Conservation (phyloP, 164 flowering plant species). For the Kalanchoe fedtschenkoi region DNA sequence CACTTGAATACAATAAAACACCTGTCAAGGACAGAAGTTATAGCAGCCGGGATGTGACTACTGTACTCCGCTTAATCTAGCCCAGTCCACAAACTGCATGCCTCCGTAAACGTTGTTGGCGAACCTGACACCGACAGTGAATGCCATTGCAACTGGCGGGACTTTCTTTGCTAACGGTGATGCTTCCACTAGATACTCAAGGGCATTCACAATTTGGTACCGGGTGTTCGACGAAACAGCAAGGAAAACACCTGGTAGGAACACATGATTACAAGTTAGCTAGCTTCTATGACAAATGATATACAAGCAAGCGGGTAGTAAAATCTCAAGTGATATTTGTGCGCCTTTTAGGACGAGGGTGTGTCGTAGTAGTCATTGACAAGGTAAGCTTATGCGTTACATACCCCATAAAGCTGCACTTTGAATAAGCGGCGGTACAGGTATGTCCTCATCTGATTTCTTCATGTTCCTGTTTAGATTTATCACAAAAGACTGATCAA, state of each 20-base stretch:
- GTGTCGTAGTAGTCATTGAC: background rate
- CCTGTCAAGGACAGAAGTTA: background rate
- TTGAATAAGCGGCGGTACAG: slow-evolving; percentile 87
- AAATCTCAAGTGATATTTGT: no score
- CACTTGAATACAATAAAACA: no score
- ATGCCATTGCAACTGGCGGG: slow-evolving; percentile 84
- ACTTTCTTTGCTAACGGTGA: slow-evolving; percentile 65
- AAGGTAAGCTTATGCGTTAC: background rate
- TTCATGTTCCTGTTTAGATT: slow-evolving; percentile 52
- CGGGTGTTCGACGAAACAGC: slow-evolving; percentile 91
- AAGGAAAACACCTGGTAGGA: slow-evolving; percentile 66
- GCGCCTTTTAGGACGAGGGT: no score
- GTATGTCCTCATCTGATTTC: slow-evolving; percentile 80
- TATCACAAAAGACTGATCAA: background rate
- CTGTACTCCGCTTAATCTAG: slow-evolving; percentile 86
- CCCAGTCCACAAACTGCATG: slow-evolving; percentile 98
- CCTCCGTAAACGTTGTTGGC: slow-evolving; percentile 91
- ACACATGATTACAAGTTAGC: no score
- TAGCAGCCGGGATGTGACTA: slow-evolving; percentile 13
- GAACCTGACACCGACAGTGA: slow-evolving; percentile 85
- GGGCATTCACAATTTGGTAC: slow-evolving; percentile 75
- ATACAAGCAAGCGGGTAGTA: no score
- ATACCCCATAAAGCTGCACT: slow-evolving; percentile 97
- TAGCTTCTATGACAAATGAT: no score
- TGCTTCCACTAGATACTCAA: slow-evolving; percentile 75